Evolutionary conservation across 306 rosid species (phyloP).

Genomic region (Glycine tomentella): DNA sequence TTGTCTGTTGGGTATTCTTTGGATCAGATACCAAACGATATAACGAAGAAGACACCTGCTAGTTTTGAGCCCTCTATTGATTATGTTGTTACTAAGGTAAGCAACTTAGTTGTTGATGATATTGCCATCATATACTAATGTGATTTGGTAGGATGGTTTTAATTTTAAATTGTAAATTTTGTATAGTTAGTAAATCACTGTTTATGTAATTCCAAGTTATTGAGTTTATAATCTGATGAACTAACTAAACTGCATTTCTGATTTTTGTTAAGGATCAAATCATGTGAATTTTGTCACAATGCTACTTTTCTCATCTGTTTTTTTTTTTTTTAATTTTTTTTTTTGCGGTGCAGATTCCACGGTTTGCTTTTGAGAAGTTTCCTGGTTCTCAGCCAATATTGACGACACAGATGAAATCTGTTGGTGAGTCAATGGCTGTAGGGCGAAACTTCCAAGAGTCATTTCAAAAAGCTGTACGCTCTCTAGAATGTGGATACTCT

Average conservation of each 20-base stretch:
- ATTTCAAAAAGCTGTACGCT: slow-evolving; percentile 92
- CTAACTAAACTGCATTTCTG: not conserved
- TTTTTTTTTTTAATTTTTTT: not conserved
- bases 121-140: not conserved
- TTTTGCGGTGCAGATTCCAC: slow-evolving; percentile 83
- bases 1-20: slow-evolving; percentile 88
- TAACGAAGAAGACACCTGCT: slow-evolving; percentile 92
- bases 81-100: slow-evolving; percentile 96
- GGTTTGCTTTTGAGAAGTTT: slow-evolving; percentile 96
- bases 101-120: slow-evolving; percentile 24
- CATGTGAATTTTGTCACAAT: not conserved
- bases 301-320: too few relatives aligned
- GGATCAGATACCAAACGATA: slow-evolving; percentile 95
- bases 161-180: too few relatives aligned
- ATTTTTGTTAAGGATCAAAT: not conserved
- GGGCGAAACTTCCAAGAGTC: slow-evolving; percentile 97
- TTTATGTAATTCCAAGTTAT: not conserved
- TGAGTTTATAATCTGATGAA: slow-evolving; percentile 31
- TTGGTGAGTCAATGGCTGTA: slow-evolving; percentile 95
- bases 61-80: slow-evolving; percentile 98
- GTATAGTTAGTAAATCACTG: too few relatives aligned
- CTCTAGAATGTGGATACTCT: slow-evolving; percentile 80
- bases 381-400: slow-evolving; percentile 97
- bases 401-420: slow-evolving; percentile 98
- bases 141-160: not conserved